Evolutionary conservation across 129 eudicot species (phyloP).

Genomic region (Mikania micrantha): DNA sequence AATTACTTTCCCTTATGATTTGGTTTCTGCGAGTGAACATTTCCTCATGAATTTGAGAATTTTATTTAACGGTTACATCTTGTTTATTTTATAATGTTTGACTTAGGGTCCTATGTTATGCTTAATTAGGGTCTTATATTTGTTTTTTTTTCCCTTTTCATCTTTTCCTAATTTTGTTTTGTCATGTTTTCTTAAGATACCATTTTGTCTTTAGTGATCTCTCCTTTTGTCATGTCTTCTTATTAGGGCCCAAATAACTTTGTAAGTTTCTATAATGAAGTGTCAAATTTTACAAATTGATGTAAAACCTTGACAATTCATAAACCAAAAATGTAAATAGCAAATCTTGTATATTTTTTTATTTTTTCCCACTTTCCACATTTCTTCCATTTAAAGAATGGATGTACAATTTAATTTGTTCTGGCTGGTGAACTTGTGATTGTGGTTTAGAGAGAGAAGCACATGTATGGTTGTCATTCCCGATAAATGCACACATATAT

Average conservation of each 20-base stretch:
- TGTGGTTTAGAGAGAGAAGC: constrained; percentile 5
- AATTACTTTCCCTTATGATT: no score
- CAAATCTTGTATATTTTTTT: neutral
- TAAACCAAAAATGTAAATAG: neutral
- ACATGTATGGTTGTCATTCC: constrained; percentile 32
- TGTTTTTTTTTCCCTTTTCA: no score
- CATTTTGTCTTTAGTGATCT: no score
- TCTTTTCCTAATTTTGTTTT: no score
- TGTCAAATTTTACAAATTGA: neutral
- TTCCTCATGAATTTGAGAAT: no score
- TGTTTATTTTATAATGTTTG: no score
- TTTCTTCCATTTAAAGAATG: constrained; percentile 1
- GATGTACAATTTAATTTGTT: constrained; percentile 5
- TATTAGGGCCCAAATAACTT: neutral
- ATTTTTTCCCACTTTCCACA: neutral
- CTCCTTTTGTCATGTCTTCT: neutral
- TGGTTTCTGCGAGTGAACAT: no score
- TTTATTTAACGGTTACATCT: no score
- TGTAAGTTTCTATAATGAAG: neutral
- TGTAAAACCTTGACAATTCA: neutral
- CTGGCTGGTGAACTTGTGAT: neutral
- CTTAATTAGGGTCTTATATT: no score
- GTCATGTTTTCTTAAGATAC: no score
- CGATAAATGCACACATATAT: constrained; percentile 21
- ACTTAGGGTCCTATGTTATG: no score